Evolutionary conservation across 2,329 filamentous ascomycete genomes (phyloP), one percentile per base, ranked within the genome.

Genomic region (Dactylellina drechsleri): DNA sequence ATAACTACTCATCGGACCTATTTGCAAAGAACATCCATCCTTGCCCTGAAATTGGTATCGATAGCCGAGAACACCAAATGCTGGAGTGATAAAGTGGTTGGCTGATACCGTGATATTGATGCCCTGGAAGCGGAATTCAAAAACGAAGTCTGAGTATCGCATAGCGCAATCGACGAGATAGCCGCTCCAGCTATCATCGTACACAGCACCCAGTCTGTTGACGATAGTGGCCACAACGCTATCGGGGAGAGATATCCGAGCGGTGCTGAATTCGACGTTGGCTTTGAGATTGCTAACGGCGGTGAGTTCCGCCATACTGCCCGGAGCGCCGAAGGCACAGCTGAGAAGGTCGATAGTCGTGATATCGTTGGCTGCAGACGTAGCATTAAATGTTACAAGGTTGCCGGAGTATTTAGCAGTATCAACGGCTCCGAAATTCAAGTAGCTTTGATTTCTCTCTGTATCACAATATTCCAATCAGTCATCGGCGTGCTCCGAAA

Each of bases 401-500:
- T 73, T 73, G 16, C 68, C 68, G 2, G 66, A 56, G 36, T 73
- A 73, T 40, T 73, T 73, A 1, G 61, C 68, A 7, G 68, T 73
- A 41, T 73, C 68, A 40, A 73, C 61, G 1, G 68, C 36, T 4
- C 68, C 68, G 15, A 73, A 62, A 10, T 31, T 73, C 16, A 73
- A 16, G n/a, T 60, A 66, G 23, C 68, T 73, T 41, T 66, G 31
- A 41, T 73, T 73, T 20, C 49, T 65, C 49, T 73, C 68, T 73
- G 40, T 45, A 61, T 16, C 8, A 18, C 6, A 45, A 58, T 43
- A n/a, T 8, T 20, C 8, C 20, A 41, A 53, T 66, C 26, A 73
- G 68, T 41, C 28, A 66, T 61, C 13, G 16, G 23, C 23, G 26
- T 26, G n/a, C 12, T 47, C 20, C 31, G 43, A 36, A 36, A 36